phyloP scores from a whole-genome alignment of 257 asterid genomes.

The Linaria vulgaris region DNA sequence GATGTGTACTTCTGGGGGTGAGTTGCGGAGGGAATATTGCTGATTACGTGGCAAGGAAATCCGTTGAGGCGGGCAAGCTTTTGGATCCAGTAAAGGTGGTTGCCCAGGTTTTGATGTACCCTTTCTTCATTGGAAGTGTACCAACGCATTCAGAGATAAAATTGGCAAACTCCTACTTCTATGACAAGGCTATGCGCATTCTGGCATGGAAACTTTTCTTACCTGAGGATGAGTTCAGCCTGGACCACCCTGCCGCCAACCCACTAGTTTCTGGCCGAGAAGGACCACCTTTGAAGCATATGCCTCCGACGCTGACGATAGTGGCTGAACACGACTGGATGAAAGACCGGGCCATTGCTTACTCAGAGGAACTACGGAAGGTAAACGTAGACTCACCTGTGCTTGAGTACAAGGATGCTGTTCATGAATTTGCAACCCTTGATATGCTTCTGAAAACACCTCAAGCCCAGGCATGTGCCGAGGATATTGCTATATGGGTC shows the following conservation, averaged over 20 bases:
- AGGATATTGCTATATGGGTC: conserved; percentile 91
- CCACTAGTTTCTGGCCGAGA: conserved; percentile 54
- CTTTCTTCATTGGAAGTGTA: conserved; percentile 81
- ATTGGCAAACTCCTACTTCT: conserved; percentile 84
- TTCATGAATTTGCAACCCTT: conserved; percentile 87
- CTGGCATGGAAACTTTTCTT: conserved; percentile 83
- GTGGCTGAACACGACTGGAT: conserved; percentile 95
- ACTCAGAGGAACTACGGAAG: conserved; percentile 89
- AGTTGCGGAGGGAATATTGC: conserved; percentile 97
- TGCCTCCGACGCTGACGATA: conserved; percentile 88
- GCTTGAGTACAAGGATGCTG: conserved; percentile 84
- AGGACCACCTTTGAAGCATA: conserved; percentile 71
- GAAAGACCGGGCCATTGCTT: conserved; percentile 91
- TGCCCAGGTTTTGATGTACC: conserved; percentile 94
- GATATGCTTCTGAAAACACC: conserved; percentile 87
- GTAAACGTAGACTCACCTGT: conserved; percentile 88
- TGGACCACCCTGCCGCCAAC: conserved; percentile 84
- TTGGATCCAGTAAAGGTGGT: conserved; percentile 92
- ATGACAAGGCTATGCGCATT: conserved; percentile 81
- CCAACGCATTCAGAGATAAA: conserved; percentile 87
- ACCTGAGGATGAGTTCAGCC: conserved; percentile 69
- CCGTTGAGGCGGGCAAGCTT: conserved; percentile 74
- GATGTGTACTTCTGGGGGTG: conserved; percentile 95
- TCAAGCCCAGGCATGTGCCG: conserved; percentile 85
- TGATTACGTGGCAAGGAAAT: conserved; percentile 66